Base-by-base conservation (phyloP, 305 asterid genomes). In the Stenogyne calaminthoides region DNA sequence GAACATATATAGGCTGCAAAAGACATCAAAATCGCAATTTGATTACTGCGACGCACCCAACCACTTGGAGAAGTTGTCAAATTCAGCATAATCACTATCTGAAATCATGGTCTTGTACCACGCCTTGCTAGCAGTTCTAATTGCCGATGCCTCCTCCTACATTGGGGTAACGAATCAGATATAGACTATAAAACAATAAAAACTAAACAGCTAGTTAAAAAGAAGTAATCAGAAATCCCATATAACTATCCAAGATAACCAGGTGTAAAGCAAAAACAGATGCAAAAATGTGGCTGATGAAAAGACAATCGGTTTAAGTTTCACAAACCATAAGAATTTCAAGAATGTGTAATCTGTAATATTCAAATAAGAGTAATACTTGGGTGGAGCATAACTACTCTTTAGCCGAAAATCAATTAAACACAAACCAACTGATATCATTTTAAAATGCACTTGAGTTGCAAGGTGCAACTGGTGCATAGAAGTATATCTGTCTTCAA, bases 91-190 rank as follows among this genome's bases (percentile, higher is more conserved):
- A 71, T 92, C 96, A 7, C 90, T 85, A 18, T 93, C 96, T 0
- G 95, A 91, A 72, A 93, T 86, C 97, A 93, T 93, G 0, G 97
- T 91, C 84, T 93, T 89, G 88, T 91, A 93, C 98, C 98, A 93
- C 0, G 80, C 44, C 73, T 81, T 88, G 79, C 96, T 79, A 2
- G 97, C 92, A 5, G 86, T 68, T 70, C 80, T 81, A 57, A 88
- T 83, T 0, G 90, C 84, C 3, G 86, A 11, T 2, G 91, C 90
- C 78, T 91, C 97, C 88, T 91, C 98, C 98, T 93, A 75, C 22
- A 2, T 7, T 5, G 25, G 19, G 25, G 19, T 2, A 9, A 60
- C 3, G 1, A 2, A 67, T 61, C 27, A 61, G 16, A 16, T 57
- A 46, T 14, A 34, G 25, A 47, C 6, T 7, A 37, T 0, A 5